Conservation (phyloP, 371 early-diverging fungal genomes). For the Apophysomyces variabilis region DNA sequence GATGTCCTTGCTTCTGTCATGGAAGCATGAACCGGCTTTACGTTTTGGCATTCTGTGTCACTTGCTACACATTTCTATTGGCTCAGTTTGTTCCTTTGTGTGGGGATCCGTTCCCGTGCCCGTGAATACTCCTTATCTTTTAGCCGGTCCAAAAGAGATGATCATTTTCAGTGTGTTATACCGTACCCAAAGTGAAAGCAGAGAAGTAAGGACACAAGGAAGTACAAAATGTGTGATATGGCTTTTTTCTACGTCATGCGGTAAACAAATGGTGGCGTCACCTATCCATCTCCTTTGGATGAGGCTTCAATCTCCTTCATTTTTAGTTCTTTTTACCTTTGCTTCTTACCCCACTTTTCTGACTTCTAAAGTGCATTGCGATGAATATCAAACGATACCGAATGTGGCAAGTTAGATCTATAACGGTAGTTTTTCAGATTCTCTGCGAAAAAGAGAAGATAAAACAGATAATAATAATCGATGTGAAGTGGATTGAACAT, state of each 20-base stretch:
- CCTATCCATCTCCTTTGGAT: background rate
- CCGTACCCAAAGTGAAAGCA: too few species aligned
- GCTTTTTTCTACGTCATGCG: background rate
- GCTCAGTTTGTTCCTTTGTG: conserved; percentile 9
- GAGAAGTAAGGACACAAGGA: background rate
- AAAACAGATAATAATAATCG: too few species aligned
- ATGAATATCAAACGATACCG: background rate
- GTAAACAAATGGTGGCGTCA: background rate
- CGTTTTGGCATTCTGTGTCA: conserved; percentile 23
- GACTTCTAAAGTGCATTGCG: background rate
- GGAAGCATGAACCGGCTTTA: conserved; percentile 21
- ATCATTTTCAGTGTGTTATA: background rate
- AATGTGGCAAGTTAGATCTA: too few species aligned
- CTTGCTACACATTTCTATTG: background rate
- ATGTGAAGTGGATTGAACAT: too few species aligned
- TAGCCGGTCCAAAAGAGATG: conserved; percentile 13
- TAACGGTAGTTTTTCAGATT: too few species aligned
- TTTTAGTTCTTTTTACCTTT: background rate
- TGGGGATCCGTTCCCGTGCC: conserved; percentile 8
- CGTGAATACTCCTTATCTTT: conserved; percentile 21
- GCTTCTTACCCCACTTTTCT: conserved; percentile 6
- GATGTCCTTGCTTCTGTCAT: background rate
- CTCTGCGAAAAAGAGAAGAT: too few species aligned
- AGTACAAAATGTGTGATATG: background rate
- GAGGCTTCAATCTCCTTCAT: background rate